Evolutionary conservation across 2,329 filamentous ascomycete species (phyloP), one percentile per base, ranked within the genome.

Genomic region (Alternaria sp.): DNA sequence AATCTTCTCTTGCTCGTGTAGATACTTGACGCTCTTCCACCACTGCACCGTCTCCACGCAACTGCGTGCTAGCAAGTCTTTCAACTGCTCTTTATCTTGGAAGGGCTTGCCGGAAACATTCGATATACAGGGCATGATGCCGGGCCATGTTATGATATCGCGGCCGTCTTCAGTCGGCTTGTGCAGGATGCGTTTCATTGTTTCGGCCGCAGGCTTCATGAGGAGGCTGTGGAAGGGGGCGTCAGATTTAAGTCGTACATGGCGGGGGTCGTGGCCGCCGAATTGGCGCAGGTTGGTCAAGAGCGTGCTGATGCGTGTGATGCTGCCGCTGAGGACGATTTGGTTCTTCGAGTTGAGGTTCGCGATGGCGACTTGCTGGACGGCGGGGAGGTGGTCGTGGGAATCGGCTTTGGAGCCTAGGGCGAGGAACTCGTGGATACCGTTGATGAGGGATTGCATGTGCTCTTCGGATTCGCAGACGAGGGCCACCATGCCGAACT

Each of bases 281-380:
- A 97, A 97, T 77, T 96, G 93, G 55, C 93, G 86, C 61, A 98
- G 86, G 77, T 97, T 93, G 11, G 92, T 89, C 57, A 97, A 83
- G 17, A 97, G 88, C 60, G 90, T 90, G 73, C 89, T 90, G 79
- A 97, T 97, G 70, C 89, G 87, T 72, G 90, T 90, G 57, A 97
- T 90, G 79, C 90, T 95, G 36, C 95, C 95, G 76, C 92, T 96
- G 56, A 98, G 85, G 55, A 97, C 95, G 73, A 98, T 97, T 82
- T 98, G 95, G 77, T 97, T 97, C 83, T 93, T 96, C 79, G 90
- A 93, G 82, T 98, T 98, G 81, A 97, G 89, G 80, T 98, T 97
- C 63, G 93, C 95, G 71, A 98, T 93, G 69, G 91, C 84, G 54
- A 97, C 94, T 80, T 97, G 92, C 75, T 96, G 88, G 58, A 96